Conservation (phyloP, 164 flowering plant genomes). For the Hamamelis virginiana region DNA sequence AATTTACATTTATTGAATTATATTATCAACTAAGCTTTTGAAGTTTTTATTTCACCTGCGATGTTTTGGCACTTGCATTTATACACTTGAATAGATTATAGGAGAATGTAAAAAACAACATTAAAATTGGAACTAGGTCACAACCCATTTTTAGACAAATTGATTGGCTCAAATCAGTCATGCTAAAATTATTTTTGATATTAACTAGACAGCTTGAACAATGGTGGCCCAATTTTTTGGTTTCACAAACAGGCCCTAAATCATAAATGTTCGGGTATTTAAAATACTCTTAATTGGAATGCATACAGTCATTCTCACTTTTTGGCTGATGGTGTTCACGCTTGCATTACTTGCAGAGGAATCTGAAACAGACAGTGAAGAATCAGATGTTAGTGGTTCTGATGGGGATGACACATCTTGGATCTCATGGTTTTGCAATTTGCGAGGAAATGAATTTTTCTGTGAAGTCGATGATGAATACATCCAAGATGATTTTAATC, state of each 20-base stretch:
- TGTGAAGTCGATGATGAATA: slow-evolving; percentile 97
- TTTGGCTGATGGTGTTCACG: neutral
- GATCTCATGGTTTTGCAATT: slow-evolving; percentile 94
- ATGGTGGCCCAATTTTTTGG: no score
- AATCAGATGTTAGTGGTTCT: slow-evolving; percentile 89
- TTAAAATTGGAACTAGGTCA: no score
- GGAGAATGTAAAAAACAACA: no score
- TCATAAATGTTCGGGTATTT: neutral
- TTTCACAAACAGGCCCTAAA: neutral
- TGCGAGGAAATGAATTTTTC: slow-evolving; percentile 90
- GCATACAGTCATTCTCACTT: neutral
- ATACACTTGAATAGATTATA: no score
- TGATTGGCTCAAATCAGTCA: no score
- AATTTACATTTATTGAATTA: no score
- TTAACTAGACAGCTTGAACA: no score
- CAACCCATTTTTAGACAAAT: no score
- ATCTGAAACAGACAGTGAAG: slow-evolving; percentile 86
- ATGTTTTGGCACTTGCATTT: no score
- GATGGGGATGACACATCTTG: slow-evolving; percentile 92
- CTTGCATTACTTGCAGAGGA: slow-evolving; percentile 46
- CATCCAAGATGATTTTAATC: slow-evolving; percentile 91
- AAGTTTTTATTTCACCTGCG: no score
- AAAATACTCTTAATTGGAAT: neutral
- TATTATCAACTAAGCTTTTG: no score
- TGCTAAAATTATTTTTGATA: no score